These are phyloP conservation scores for Jacaranda mimosifolia DNA, from an alignment of 257 asterid species.

Conservation along the genomic window DNA sequence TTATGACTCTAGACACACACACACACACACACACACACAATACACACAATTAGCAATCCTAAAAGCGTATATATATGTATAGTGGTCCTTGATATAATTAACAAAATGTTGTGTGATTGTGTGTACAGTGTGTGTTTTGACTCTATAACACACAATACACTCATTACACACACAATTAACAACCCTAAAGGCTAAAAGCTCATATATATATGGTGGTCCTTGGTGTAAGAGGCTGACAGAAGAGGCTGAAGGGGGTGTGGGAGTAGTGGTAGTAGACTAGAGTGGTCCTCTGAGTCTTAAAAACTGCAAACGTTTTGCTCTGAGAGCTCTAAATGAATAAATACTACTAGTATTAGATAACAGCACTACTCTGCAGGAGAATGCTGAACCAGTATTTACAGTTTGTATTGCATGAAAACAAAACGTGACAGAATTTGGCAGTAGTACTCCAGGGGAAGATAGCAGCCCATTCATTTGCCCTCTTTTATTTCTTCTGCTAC, in stretches of 20 bases:
- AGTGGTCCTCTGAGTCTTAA: conserved; percentile 38
- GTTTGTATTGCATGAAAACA: background rate
- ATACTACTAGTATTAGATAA: background rate
- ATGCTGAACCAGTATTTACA: background rate
- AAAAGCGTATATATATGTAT: background rate
- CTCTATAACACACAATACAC: too few relatives aligned
- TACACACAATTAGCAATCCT: background rate
- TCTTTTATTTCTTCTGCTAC: background rate
- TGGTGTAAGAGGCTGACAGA: conserved; percentile 8
- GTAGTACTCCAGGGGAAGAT: background rate
- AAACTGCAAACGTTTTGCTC: conserved; percentile 20
- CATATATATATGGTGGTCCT: conserved; percentile 19
- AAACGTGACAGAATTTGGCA: background rate
- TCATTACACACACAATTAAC: background rate
- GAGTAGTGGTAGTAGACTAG: conserved; percentile 18
- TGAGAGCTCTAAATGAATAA: conserved; percentile 7
- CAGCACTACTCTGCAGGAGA: background rate
- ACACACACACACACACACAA: background rate
- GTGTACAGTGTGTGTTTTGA: too few relatives aligned
- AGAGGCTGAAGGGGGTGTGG: conserved; percentile 23
- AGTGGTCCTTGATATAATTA: conserved; percentile 27
- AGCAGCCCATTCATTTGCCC: background rate
- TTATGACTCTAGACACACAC: background rate
- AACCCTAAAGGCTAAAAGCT: background rate
- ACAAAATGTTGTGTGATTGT: too few relatives aligned